Conservation (phyloP, 1,139 yeast genomes). For the Schizosaccharomyces versatilis region DNA sequence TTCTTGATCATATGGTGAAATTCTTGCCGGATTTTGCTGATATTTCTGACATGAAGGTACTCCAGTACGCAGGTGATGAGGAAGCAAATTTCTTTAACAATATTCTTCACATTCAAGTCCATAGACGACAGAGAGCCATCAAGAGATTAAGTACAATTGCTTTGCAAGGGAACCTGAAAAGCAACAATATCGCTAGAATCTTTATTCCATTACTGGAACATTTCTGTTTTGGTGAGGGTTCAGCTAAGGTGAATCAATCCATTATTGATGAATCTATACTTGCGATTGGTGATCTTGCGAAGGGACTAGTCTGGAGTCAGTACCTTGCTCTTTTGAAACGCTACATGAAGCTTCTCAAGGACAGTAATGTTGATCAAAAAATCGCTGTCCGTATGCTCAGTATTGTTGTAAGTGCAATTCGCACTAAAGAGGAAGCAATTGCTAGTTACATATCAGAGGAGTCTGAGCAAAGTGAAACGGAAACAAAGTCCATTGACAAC, state of each 20-base stretch:
- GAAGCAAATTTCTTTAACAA: constrained; percentile 71
- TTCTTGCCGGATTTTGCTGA: constrained; percentile 30
- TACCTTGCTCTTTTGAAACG: constrained; percentile 54
- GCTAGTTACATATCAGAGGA: constrained; percentile 5
- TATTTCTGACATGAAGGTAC: constrained; percentile 42
- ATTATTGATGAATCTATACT: constrained; percentile 52
- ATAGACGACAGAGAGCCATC: constrained; percentile 68
- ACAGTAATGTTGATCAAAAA: constrained; percentile 32
- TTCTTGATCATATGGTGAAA: constrained; percentile 41
- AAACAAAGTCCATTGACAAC: constrained; percentile 10
- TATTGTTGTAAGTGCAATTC: constrained; percentile 32
- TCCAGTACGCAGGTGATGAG: constrained; percentile 47
- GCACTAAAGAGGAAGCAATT: constrained; percentile 1
- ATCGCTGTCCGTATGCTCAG: constrained; percentile 42
- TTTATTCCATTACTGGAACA: constrained; percentile 68
- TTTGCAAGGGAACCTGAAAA: constrained; percentile 22
- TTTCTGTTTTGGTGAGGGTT: constrained; percentile 24
- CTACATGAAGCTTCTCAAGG: constrained; percentile 36
- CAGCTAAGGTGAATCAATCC: constrained; percentile 43
- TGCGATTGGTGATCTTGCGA: constrained; percentile 38
- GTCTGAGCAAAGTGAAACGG: constrained; percentile 10
- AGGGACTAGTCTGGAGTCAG: constrained; percentile 55
- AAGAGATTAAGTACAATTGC: constrained; percentile 31
- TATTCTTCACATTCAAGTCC: constrained; percentile 62
- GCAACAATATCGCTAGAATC: constrained; percentile 51